A percentile compares a stretch with the other conserved stretches of the same genome.
These are phyloP conservation scores for Sclerotiophoma versabilis DNA, from an alignment of 2,329 filamentous ascomycete genomes.

Conservation along the genomic window DNA sequence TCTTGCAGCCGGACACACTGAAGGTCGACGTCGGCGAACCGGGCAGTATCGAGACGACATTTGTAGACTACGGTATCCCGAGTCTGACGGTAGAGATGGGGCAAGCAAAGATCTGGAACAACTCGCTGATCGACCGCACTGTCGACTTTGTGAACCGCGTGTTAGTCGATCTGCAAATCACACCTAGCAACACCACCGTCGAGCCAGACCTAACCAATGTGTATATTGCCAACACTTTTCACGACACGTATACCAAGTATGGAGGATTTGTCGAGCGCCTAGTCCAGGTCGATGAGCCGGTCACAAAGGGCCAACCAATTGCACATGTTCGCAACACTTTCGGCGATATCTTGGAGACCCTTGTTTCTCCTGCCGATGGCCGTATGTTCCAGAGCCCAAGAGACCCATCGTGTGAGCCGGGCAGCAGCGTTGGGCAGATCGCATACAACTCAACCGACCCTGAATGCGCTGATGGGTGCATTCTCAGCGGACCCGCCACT, in stretches of 20 bases:
- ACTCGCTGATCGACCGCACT: constrained; percentile 44
- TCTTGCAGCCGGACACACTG: constrained; percentile 49
- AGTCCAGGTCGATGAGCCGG: constrained; percentile 43
- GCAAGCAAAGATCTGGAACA: constrained; percentile 49
- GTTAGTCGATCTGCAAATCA: constrained; percentile 30
- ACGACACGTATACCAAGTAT: constrained; percentile 35
- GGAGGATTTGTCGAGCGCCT: constrained; percentile 41
- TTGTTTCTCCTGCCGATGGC: constrained; percentile 42
- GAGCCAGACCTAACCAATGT: constrained; percentile 41
- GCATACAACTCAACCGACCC: constrained; percentile 48
- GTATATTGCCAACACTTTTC: constrained; percentile 42
- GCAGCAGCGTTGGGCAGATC: constrained; percentile 44
- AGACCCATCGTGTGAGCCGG: constrained; percentile 48
- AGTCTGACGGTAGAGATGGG: constrained; percentile 51
- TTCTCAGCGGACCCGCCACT: constrained; percentile 24
- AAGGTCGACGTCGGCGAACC: constrained; percentile 51
- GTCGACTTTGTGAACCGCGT: constrained; percentile 39
- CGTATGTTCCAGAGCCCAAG: constrained; percentile 45
- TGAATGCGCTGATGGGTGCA: constrained; percentile 40
- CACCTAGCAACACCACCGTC: constrained; percentile 39
- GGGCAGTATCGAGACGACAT: constrained; percentile 51
- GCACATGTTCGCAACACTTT: constrained; percentile 46
- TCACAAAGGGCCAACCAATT: constrained; percentile 47
- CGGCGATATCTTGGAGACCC: constrained; percentile 47
- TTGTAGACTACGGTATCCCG: constrained; percentile 45